These are phyloP conservation scores for Fusarium xylarioides DNA, from an alignment of 2,329 filamentous ascomycete species.

Conservation along the genomic window DNA sequence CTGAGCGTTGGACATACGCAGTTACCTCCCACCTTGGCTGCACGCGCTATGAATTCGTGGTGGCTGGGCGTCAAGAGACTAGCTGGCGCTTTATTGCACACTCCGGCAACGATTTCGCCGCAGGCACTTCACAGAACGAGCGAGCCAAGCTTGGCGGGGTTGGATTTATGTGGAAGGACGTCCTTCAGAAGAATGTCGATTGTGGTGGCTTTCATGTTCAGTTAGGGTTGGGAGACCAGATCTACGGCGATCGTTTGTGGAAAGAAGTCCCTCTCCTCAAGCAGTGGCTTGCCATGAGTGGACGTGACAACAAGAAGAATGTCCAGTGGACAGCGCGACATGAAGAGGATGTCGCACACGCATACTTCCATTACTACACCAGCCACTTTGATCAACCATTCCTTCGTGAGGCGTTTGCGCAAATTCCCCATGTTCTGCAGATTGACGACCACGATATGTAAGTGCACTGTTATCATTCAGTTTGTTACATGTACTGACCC, in stretches of 20 bases:
- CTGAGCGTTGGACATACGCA: slow-evolving; percentile 95
- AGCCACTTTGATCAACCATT: slow-evolving; percentile 98
- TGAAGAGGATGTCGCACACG: slow-evolving; percentile 93
- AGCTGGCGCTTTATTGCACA: slow-evolving; percentile 97
- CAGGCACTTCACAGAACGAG: slow-evolving; percentile 87
- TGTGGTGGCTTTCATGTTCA: slow-evolving; percentile 96
- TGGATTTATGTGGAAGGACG: slow-evolving; percentile 98
- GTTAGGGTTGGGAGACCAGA: slow-evolving; percentile 90
- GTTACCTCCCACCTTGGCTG: slow-evolving; percentile 97
- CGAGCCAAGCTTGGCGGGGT: slow-evolving; percentile 86
- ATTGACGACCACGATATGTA: slow-evolving; percentile 98
- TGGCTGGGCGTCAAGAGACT: slow-evolving; percentile 88
- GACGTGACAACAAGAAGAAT: slow-evolving; percentile 91
- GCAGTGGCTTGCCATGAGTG: slow-evolving; percentile 93
- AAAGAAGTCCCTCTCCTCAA: slow-evolving; percentile 92
- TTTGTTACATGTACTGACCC: slow-evolving; percentile 19
- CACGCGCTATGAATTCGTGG: slow-evolving; percentile 96
- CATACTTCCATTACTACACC: slow-evolving; percentile 99
- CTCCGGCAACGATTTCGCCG: slow-evolving; percentile 94
- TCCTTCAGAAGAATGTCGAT: slow-evolving; percentile 95
- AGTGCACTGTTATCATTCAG: slow-evolving; percentile 52
- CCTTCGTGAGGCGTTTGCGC: slow-evolving; percentile 92
- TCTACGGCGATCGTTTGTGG: slow-evolving; percentile 95
- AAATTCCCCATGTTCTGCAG: slow-evolving; percentile 93
- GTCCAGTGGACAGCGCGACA: slow-evolving; percentile 92